Evolutionary conservation across 2,329 filamentous ascomycete genomes (phyloP).

Genomic region (Sporothrix mexicana): DNA sequence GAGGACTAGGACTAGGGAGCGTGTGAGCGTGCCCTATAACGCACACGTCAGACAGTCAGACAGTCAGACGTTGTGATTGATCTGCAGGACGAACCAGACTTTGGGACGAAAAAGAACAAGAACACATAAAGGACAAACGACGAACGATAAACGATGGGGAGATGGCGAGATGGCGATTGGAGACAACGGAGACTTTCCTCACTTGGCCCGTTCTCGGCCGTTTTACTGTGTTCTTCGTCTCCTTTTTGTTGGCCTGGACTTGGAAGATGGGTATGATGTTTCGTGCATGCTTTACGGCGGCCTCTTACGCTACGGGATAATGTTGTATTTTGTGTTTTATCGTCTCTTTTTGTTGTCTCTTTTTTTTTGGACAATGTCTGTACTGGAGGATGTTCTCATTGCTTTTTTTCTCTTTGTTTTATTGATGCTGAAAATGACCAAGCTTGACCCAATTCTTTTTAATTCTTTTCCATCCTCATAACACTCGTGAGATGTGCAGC

Average conservation of each 20-base stretch:
- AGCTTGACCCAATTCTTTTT: background rate
- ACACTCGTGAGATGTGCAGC: no score
- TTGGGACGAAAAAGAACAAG: background rate
- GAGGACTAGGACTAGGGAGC: conserved; percentile 42
- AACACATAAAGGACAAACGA: background rate
- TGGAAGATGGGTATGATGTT: background rate
- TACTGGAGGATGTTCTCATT: background rate
- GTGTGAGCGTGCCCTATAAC: conserved; percentile 34
- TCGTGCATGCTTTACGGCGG: background rate
- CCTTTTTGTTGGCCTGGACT: background rate
- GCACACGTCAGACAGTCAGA: background rate
- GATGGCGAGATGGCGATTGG: background rate
- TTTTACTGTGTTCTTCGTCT: conserved; percentile 1
- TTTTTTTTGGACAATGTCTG: background rate
- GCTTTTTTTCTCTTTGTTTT: background rate
- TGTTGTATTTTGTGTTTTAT: background rate
- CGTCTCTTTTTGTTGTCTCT: background rate
- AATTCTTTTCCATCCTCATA: no score
- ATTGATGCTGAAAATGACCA: background rate
- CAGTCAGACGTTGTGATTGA: conserved; percentile 3
- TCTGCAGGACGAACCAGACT: conserved; percentile 9
- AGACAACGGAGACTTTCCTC: background rate
- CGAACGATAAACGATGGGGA: background rate
- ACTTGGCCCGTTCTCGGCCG: background rate
- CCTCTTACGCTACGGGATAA: background rate